phyloP scores from a whole-genome alignment of 352 stramenopile species.

The Phytopythium montanum region DNA sequence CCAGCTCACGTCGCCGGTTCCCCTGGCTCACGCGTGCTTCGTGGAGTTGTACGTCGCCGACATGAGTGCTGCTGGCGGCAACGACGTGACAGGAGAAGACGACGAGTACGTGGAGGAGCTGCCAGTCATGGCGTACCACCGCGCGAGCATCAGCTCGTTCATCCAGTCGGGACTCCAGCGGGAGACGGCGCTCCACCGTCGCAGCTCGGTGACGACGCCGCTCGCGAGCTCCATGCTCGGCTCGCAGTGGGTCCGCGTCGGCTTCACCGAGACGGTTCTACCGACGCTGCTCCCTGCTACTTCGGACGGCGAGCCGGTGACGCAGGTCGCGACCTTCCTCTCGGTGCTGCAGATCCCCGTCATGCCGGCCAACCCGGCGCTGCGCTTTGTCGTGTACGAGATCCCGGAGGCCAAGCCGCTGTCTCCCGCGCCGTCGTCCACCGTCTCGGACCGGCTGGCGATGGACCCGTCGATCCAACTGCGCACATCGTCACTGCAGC shows the following conservation, averaged over 20 bases:
- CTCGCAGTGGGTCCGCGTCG: conserved; percentile 61
- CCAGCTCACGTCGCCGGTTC: conserved; percentile 57
- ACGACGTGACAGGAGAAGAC: conserved; percentile 43
- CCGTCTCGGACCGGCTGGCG: conserved; percentile 6
- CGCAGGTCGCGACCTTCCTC: conserved; percentile 69
- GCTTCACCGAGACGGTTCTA: conserved; percentile 76
- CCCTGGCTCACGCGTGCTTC: conserved; percentile 68
- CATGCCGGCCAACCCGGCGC: conserved; percentile 51
- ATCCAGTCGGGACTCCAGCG: conserved; percentile 69
- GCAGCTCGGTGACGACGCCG: conserved; percentile 45
- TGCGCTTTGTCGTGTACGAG: conserved; percentile 84
- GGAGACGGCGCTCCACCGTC: conserved; percentile 53
- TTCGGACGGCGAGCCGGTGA: conserved; percentile 20
- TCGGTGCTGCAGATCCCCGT: conserved; percentile 76
- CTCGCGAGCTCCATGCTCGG: conserved; percentile 20
- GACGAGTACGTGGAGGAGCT: conserved; percentile 39
- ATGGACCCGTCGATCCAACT: conserved; percentile 19
- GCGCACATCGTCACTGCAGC: conserved; percentile 43
- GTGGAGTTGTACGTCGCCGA: conserved; percentile 75
- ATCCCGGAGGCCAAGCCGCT: conserved; percentile 40
- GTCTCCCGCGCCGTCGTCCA: conserved; percentile 13
- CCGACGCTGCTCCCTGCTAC: conserved; percentile 46
- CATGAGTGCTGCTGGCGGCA: conserved; percentile 28
- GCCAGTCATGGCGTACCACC: conserved; percentile 37
- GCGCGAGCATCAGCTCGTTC: conserved; percentile 68